phyloP scores from a whole-genome alignment of 1,139 yeast species.

The Taphrina betulina region DNA sequence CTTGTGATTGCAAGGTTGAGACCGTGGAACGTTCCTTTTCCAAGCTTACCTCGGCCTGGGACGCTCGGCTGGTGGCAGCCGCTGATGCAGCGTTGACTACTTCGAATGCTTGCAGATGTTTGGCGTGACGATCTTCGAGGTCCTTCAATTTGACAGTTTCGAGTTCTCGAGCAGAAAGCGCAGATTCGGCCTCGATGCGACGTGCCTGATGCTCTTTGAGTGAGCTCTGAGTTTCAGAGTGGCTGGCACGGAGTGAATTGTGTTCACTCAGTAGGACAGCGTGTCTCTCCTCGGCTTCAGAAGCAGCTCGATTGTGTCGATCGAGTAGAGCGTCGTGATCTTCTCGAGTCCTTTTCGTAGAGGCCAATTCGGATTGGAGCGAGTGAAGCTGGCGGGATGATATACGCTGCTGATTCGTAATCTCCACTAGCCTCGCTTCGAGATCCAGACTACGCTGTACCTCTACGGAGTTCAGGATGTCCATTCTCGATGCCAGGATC shows the following conservation, averaged over 20 bases:
- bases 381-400: slow-evolving; percentile 14
- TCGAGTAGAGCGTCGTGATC: slow-evolving; percentile 7
- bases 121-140: slow-evolving; percentile 19
- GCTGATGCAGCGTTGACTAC: slow-evolving; percentile 8
- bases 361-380: slow-evolving; percentile 9
- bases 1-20: neutral
- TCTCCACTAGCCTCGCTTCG: slow-evolving; percentile 34
- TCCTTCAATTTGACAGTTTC: slow-evolving; percentile 16
- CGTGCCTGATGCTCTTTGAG: slow-evolving; percentile 18
- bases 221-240: slow-evolving; percentile 7
- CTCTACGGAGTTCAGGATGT: slow-evolving; percentile 16
- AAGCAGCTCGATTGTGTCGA: slow-evolving; percentile 10
- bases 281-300: slow-evolving; percentile 10
- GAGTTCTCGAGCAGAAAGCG: neutral
- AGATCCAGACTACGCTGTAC: slow-evolving; percentile 33
- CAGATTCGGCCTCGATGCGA: slow-evolving; percentile 17
- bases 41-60: slow-evolving; percentile 6
- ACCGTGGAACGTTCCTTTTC: slow-evolving; percentile 4
- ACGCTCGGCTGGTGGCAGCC: slow-evolving; percentile 19
- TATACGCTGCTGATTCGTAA: neutral
- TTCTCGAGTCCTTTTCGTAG: slow-evolving; percentile 4
- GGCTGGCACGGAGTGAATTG: slow-evolving; percentile 1
- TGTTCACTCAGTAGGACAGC: slow-evolving; percentile 12
- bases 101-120: slow-evolving; percentile 15
- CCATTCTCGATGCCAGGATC: slow-evolving; percentile 20